Conservation (phyloP, 805 yeast species). For the Ogataea methanolica region DNA sequence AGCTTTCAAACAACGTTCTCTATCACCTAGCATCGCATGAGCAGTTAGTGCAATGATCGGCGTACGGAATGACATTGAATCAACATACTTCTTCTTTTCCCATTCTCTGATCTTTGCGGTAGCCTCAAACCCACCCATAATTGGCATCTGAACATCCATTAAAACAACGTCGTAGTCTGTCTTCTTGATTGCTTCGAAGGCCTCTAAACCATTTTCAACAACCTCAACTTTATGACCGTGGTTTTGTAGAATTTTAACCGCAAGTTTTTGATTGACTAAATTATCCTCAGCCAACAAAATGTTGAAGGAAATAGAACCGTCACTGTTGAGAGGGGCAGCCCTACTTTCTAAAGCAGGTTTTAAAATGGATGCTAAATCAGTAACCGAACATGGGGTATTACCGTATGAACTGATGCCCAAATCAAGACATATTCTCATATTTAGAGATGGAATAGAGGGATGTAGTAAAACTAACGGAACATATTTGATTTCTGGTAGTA, state of each 20-base stretch:
- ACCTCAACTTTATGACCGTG: conserved; percentile 82
- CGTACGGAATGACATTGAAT: conserved; percentile 61
- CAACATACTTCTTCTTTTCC: conserved; percentile 78
- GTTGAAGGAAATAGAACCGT: conserved; percentile 70
- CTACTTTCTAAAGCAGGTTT: conserved; percentile 83
- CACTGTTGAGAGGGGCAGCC: conserved; percentile 73
- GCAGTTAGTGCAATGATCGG: conserved; percentile 91
- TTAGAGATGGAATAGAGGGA: conserved; percentile 70
- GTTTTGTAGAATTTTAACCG: conserved; percentile 79
- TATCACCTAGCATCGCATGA: conserved; percentile 91
- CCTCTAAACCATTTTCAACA: conserved; percentile 82
- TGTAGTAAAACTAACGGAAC: conserved; percentile 78
- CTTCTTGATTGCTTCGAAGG: conserved; percentile 67
- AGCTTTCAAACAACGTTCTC: conserved; percentile 80
- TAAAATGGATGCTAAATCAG: conserved; percentile 77
- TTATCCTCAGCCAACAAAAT: conserved; percentile 84
- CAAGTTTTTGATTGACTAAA: conserved; percentile 80
- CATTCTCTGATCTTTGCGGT: conserved; percentile 82
- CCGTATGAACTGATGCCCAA: conserved; percentile 86
- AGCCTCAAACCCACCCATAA: conserved; percentile 93
- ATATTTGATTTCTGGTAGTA: conserved; percentile 73
- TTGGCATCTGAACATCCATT: conserved; percentile 96
- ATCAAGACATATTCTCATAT: conserved; percentile 78
- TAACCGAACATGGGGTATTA: conserved; percentile 78
- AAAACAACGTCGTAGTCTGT: conserved; percentile 73